Conservation (phyloP, 1,284 basidiomycete species). For the Stereum hirsutum region DNA sequence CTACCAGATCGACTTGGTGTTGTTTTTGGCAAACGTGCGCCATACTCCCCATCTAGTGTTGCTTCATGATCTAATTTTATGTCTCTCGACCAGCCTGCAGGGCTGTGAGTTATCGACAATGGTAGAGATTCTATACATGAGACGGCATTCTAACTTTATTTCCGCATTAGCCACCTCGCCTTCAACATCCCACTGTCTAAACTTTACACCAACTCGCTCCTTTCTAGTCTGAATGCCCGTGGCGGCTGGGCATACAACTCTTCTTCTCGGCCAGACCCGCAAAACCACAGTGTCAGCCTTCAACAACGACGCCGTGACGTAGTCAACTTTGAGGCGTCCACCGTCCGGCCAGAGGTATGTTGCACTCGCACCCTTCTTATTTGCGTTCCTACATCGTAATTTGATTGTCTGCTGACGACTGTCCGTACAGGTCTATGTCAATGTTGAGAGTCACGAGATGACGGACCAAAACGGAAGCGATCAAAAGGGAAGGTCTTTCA, state of each 20-base stretch:
- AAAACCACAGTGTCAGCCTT: too few species aligned
- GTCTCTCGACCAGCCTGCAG: neutral
- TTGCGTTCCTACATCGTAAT: neutral
- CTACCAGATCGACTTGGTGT: too few species aligned
- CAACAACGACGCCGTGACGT: neutral
- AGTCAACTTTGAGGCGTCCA: neutral
- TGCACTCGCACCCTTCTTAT: neutral
- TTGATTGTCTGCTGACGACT: neutral
- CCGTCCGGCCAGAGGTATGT: neutral
- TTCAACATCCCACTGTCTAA: neutral
- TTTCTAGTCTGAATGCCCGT: neutral
- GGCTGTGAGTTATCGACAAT: too few species aligned
- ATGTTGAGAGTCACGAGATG: neutral
- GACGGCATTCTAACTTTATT: neutral
- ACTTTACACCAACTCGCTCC: slow-evolving; percentile 1
- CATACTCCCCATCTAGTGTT: neutral
- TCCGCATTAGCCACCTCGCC: neutral
- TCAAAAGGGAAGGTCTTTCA: too few species aligned
- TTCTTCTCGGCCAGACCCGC: neutral
- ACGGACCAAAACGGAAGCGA: too few species aligned
- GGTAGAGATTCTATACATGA: neutral
- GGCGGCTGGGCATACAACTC: neutral
- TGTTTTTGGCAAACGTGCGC: neutral
- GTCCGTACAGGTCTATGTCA: neutral
- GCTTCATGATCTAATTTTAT: neutral